Evolutionary conservation across 1,284 basidiomycete species (phyloP), one percentile per base, ranked within the genome.

Genomic region (Bjerkandera adusta): DNA sequence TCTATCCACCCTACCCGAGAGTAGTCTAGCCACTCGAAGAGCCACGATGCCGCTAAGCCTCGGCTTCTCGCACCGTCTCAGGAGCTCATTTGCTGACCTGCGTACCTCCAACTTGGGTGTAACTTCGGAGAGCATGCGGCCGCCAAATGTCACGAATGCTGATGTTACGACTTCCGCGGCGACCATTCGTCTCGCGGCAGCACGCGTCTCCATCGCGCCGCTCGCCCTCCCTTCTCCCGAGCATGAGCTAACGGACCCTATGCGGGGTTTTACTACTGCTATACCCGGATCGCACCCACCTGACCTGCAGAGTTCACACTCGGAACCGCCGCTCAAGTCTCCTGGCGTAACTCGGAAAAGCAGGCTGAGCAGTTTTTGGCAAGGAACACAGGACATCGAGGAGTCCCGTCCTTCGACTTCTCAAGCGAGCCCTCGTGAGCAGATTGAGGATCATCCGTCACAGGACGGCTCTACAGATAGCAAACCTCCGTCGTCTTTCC

Each of bases 151-250:
- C 13, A 55, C 70, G 25, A 72, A 74, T 45, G 60, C 76, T 2
- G 83, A 86, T 33, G 68, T 77, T 5, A 76, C 79, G 13, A 77
- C 89, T 0, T 77, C 86, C 0, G 91, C 89, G 0, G 91, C 91
- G 0, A 86, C 91, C 0, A 83, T 93, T 64, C 85, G 92, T 20
- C 85, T 85, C 78, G 91, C 91, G 15, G 86, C 78, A 4, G 77
- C 83, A 12, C 74, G 83, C 42, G 81, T 87, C 11, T 80, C 83
- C 52, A 78, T 89, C 42, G 81, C 86, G 2, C 92, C 92, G 1
- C 72, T 94, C 10, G 82, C 86, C 0, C 71, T 93, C 1, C 92
- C 92, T 2, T 90, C 86, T 25, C 92, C 92, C 0, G 92, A 94
- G 61, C 83, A 88, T 56, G 91, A 94, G 59, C 74, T 94, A 24